Conservation (phyloP, 75 land plant genomes). For the Picea glauca region DNA sequence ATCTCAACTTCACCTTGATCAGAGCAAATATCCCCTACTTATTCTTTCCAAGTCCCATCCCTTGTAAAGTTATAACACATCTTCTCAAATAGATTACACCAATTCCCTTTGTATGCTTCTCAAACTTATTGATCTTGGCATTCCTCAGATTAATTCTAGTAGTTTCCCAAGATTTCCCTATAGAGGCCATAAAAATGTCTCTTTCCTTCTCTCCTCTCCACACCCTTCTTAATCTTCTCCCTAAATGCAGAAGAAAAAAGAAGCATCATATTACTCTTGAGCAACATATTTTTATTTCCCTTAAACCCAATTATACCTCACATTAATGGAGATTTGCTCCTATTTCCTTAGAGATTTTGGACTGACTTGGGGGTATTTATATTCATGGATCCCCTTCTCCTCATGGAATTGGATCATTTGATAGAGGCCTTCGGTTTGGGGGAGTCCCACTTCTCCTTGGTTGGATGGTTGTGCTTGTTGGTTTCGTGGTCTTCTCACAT, state of each 20-base stretch:
- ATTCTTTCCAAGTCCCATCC: conserved; percentile 67
- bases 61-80: conserved; percentile 94
- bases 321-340: too few relatives aligned
- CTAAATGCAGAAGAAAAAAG: conserved; percentile 74
- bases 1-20: conserved; percentile 56
- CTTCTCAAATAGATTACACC: conserved; percentile 80
- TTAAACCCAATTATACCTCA: not conserved
- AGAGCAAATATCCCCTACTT: conserved; percentile 31
- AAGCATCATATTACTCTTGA: conserved; percentile 24
- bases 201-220: conserved; percentile 58
- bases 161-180: conserved; percentile 16
- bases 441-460: too few relatives aligned
- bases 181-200: conserved; percentile 27
- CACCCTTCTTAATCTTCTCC: conserved; percentile 18
- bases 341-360: too few relatives aligned
- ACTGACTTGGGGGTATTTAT: too few relatives aligned
- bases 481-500: too few relatives aligned
- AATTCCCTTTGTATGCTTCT: conserved; percentile 37
- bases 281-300: conserved; percentile 13
- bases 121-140: conserved; percentile 34
- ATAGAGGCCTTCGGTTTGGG: too few relatives aligned
- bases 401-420: too few relatives aligned
- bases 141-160: conserved; percentile 9
- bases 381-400: too few relatives aligned
- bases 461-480: too few relatives aligned